phyloP scores from a whole-genome alignment of 75 land plant species.

The Sequoiadendron giganteum region DNA sequence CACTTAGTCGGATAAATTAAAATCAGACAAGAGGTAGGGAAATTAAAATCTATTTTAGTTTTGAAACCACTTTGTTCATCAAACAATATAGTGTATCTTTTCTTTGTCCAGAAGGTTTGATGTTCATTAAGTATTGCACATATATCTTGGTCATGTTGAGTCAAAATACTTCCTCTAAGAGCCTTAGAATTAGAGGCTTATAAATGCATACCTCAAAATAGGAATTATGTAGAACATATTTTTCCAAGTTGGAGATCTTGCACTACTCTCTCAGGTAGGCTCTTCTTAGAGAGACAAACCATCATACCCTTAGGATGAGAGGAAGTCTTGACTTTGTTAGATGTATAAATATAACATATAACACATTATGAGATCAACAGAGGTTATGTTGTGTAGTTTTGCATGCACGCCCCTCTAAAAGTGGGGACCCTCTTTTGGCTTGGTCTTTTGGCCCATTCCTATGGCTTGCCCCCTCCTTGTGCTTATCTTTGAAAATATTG shows the following conservation, averaged over 20 bases:
- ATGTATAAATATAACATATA: too few relatives aligned
- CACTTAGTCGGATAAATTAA: background rate
- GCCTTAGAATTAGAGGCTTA: background rate
- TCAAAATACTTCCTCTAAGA: background rate
- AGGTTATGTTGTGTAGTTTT: too few relatives aligned
- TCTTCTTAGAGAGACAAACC: background rate
- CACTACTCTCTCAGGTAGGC: background rate
- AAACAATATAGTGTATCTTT: background rate
- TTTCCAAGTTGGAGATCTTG: background rate
- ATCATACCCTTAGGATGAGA: background rate
- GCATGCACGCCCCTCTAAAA: too few relatives aligned
- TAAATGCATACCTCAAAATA: background rate
- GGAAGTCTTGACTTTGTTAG: background rate
- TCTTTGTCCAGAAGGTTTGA: background rate
- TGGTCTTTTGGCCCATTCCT: too few relatives aligned
- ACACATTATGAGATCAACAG: background rate
- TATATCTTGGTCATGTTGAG: background rate
- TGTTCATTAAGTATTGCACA: background rate
- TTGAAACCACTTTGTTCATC: background rate
- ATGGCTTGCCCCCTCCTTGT: too few relatives aligned
- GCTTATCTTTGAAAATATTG: too few relatives aligned
- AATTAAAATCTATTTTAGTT: background rate
- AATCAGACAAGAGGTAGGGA: background rate
- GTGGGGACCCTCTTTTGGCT: too few relatives aligned
- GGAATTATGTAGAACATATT: background rate